Evolutionary conservation across 1,284 basidiomycete genomes (phyloP).

Genomic region (Lignosus rhinocerotis): DNA sequence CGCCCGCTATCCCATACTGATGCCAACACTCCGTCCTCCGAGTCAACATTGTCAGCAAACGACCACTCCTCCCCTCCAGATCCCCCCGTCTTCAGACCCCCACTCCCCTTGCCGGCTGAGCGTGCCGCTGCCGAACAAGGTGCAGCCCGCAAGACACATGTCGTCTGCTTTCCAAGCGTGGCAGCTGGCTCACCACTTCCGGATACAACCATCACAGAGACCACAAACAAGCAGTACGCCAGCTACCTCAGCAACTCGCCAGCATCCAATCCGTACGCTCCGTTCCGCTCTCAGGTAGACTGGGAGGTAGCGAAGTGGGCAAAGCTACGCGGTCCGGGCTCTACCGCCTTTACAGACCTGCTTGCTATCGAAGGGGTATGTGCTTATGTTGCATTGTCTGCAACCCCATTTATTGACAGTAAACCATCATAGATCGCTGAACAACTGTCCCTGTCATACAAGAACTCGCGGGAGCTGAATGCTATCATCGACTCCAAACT

Average conservation of each 20-base stretch:
- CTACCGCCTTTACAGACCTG: slow-evolving; percentile 7
- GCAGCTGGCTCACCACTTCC: neutral
- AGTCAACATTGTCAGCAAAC: too few species aligned
- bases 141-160: neutral
- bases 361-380: slow-evolving; percentile 23
- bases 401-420: neutral
- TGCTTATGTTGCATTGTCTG: neutral
- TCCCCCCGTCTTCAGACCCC: neutral
- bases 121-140: neutral
- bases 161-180: neutral
- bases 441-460: slow-evolving; percentile 32
- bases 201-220: neutral
- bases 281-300: neutral
- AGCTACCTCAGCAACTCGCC: neutral
- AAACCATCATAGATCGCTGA: slow-evolving; percentile 9
- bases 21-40: neutral
- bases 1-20: neutral
- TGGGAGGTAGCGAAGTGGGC: slow-evolving; percentile 10
- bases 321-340: slow-evolving; percentile 9
- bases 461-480: slow-evolving; percentile 32
- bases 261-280: neutral
- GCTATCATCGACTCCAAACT: slow-evolving; percentile 32
- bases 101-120: neutral
- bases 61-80: too few species aligned
- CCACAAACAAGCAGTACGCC: neutral